A percentile compares a stretch with the other conserved stretches of the same genome.
Conservation (phyloP, 2,329 filamentous ascomycete genomes). For the Torrubiellomyces zombiae region DNA sequence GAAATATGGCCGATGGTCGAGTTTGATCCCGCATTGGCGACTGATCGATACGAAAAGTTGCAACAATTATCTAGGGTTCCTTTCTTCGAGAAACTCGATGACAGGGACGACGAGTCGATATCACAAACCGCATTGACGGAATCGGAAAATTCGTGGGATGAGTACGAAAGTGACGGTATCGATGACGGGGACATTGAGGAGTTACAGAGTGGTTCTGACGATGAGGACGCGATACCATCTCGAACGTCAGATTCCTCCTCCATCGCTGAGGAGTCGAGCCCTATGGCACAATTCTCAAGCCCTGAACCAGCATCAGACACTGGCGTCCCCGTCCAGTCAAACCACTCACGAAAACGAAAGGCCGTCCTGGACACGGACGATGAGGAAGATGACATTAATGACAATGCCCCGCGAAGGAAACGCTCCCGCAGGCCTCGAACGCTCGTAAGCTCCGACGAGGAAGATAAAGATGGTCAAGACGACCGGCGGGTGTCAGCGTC, state of each 20-base stretch:
- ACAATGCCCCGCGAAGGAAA: too few species aligned
- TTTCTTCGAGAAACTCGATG: constrained; percentile 1
- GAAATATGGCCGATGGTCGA: constrained; percentile 14
- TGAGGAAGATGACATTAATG: constrained; percentile 10
- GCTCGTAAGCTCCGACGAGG: too few species aligned
- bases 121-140: constrained; percentile 5
- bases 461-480: too few species aligned
- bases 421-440: too few species aligned
- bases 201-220: too few species aligned
- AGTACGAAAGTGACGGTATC: constrained; percentile 23
- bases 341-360: constrained; percentile 12
- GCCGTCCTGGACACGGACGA: constrained; percentile 16
- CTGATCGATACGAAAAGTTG: constrained; percentile 8
- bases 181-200: constrained; percentile 17
- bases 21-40: constrained; percentile 9
- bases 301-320: constrained; percentile 10
- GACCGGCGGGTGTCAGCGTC: too few species aligned
- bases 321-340: constrained; percentile 1
- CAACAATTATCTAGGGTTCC: too few species aligned
- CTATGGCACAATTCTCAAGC: constrained; percentile 17
- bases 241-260: too few species aligned
- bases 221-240: too few species aligned
- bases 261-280: too few species aligned
- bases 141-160: constrained; percentile 7
- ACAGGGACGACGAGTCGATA: constrained; percentile 5